Conservation (phyloP, 306 rosid genomes). For the Casuarina equisetifolia region DNA sequence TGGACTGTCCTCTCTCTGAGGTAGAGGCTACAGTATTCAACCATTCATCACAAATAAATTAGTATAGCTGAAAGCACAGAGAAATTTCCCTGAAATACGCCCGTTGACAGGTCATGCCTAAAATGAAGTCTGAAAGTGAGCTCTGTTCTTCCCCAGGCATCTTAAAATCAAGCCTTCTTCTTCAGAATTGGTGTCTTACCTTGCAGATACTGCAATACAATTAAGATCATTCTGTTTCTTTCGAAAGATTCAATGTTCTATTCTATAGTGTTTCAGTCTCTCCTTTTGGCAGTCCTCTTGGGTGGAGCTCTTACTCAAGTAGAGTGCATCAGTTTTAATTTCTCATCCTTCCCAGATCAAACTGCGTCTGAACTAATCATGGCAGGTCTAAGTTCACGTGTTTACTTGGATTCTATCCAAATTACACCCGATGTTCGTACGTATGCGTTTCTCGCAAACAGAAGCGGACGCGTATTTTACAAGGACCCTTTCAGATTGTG, state of each 20-base stretch:
- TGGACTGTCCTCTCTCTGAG: no score
- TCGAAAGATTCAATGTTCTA: neutral
- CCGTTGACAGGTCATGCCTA: no score
- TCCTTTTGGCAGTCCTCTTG: slow-evolving; percentile 20
- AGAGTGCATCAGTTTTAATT: slow-evolving; percentile 27
- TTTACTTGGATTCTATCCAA: slow-evolving; percentile 36
- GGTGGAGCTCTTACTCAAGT: slow-evolving; percentile 20
- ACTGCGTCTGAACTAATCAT: neutral
- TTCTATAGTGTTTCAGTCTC: slow-evolving; percentile 8
- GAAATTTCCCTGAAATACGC: neutral
- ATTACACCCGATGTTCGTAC: slow-evolving; percentile 39
- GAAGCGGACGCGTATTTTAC: slow-evolving; percentile 38
- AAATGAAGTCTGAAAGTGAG: neutral
- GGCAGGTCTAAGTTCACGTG: slow-evolving; percentile 15
- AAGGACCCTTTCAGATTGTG: slow-evolving; percentile 25
- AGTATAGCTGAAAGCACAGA: neutral
- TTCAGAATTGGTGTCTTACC: neutral
- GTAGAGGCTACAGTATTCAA: no score
- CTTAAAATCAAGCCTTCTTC: neutral
- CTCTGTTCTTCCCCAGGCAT: neutral
- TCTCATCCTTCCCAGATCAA: slow-evolving; percentile 23
- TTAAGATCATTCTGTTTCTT: slow-evolving; percentile 9
- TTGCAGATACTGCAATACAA: neutral
- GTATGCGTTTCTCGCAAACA: accelerated
- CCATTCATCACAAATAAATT: neutral